These are phyloP conservation scores for Mycena capillaripes DNA, from an alignment of 768 basidiomycete genomes.

Conservation along the genomic window DNA sequence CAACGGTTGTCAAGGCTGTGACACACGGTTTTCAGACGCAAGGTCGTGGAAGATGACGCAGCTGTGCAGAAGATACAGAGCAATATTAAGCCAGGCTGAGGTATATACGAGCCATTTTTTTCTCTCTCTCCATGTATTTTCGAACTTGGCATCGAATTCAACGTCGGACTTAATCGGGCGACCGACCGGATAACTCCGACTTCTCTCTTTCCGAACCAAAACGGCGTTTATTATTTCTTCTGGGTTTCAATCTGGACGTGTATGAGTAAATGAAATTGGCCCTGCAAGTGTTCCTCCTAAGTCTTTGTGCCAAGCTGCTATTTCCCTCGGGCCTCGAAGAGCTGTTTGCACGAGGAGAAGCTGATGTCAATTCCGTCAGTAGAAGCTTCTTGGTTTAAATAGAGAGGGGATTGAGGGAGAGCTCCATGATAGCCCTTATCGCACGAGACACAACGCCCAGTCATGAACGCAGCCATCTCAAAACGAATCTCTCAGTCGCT, in stretches of 20 bases:
- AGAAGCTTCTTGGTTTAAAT: slow-evolving; percentile 17
- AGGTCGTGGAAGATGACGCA: too few species aligned
- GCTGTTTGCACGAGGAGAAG: not conserved
- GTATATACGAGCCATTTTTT: too few species aligned
- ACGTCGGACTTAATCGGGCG: not conserved
- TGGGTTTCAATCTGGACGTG: not conserved
- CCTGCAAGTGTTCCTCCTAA: not conserved
- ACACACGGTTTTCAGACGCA: too few species aligned
- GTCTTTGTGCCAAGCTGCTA: not conserved
- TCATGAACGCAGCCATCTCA: not conserved
- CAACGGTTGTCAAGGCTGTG: too few species aligned
- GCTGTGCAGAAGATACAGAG: too few species aligned
- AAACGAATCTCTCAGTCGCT: not conserved
- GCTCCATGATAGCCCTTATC: not conserved
- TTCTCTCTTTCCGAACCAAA: not conserved
- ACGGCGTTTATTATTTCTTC: not conserved
- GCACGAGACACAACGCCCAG: not conserved
- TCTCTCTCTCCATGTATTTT: too few species aligned
- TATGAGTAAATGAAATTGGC: not conserved
- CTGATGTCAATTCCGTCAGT: slow-evolving; percentile 28
- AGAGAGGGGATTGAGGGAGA: too few species aligned
- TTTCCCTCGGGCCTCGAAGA: not conserved
- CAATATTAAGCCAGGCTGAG: too few species aligned
- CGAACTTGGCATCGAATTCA: too few species aligned
- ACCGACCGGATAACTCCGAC: not conserved